A percentile compares a stretch with the other conserved stretches of the same genome.
Conservation (phyloP, 1,284 basidiomycete genomes). For the Rhodofomes roseus region DNA sequence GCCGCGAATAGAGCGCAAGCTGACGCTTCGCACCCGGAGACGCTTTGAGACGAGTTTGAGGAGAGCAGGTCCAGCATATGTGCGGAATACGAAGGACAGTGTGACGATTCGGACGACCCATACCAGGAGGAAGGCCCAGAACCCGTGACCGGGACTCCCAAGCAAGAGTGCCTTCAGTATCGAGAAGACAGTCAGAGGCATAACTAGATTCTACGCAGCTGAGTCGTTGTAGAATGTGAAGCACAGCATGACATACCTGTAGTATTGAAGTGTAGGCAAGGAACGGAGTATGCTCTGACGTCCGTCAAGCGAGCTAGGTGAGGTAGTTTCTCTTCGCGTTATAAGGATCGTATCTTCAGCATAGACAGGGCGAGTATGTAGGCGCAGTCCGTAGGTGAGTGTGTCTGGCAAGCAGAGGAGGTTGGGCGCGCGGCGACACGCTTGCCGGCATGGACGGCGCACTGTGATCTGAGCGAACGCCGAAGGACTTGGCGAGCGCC, state of each 20-base stretch:
- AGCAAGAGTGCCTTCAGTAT: constrained; percentile 23
- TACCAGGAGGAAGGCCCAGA: constrained; percentile 39
- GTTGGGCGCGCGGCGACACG: background rate
- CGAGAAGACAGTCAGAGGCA: constrained; percentile 7
- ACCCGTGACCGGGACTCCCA: constrained; percentile 22
- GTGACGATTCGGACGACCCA: constrained; percentile 47
- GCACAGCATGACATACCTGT: background rate
- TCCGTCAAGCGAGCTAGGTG: background rate
- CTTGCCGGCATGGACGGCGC: background rate
- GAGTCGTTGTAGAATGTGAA: background rate
- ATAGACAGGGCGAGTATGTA: background rate
- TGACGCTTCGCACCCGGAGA: constrained; percentile 65
- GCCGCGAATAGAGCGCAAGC: constrained; percentile 71
- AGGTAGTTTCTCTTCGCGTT: background rate
- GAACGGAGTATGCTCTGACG: background rate
- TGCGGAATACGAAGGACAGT: constrained; percentile 55
- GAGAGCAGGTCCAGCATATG: constrained; percentile 61
- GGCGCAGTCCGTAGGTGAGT: background rate
- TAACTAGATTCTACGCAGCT: background rate
- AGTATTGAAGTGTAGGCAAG: background rate
- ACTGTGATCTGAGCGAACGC: background rate
- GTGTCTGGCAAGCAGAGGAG: background rate
- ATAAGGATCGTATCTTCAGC: background rate
- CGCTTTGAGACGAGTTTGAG: constrained; percentile 55
- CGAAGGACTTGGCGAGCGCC: background rate